Evolutionary conservation across 2,329 filamentous ascomycete genomes (phyloP).

Genomic region (Metarhizium album): DNA sequence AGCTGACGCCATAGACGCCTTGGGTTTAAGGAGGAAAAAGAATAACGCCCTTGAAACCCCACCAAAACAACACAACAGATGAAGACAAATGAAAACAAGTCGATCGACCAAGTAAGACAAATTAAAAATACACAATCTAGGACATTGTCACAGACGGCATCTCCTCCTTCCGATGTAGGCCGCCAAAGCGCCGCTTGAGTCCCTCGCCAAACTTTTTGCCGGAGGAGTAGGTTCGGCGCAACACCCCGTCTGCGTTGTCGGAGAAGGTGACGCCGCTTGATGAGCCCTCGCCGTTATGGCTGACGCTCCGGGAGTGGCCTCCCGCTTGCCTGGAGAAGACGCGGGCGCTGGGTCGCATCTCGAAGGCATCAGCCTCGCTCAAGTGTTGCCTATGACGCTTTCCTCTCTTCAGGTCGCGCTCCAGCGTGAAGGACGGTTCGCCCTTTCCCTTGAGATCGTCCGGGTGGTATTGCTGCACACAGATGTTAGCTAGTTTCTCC

Average conservation of each 20-base stretch:
- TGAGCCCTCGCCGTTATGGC: slow-evolving; percentile 21
- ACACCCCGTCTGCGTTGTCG: slow-evolving; percentile 14
- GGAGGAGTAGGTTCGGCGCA: slow-evolving; percentile 30
- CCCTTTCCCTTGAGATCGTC: slow-evolving; percentile 77
- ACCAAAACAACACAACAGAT: too few relatives aligned
- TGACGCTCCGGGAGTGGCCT: slow-evolving; percentile 34
- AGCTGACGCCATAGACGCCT: too few relatives aligned
- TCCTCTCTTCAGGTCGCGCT: slow-evolving; percentile 54
- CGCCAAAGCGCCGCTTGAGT: slow-evolving; percentile 43
- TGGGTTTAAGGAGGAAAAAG: too few relatives aligned
- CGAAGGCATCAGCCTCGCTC: slow-evolving; percentile 29
- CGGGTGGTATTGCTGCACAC: slow-evolving; percentile 51
- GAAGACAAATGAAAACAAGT: not conserved
- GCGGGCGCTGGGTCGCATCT: slow-evolving; percentile 33
- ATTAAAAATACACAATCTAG: not conserved
- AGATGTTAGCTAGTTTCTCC: not conserved
- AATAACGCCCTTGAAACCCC: too few relatives aligned
- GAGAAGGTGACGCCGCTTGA: slow-evolving; percentile 11
- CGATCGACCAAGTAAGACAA: not conserved
- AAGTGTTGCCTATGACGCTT: slow-evolving; percentile 23
- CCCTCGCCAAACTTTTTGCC: slow-evolving; percentile 37
- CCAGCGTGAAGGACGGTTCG: slow-evolving; percentile 62
- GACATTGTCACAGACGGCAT: slow-evolving; percentile 8
- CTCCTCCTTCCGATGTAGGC: slow-evolving; percentile 34
- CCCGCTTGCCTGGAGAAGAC: slow-evolving; percentile 7